Evolutionary conservation across 331 rosid genomes (phyloP).

Genomic region (Rosa hybrid): DNA sequence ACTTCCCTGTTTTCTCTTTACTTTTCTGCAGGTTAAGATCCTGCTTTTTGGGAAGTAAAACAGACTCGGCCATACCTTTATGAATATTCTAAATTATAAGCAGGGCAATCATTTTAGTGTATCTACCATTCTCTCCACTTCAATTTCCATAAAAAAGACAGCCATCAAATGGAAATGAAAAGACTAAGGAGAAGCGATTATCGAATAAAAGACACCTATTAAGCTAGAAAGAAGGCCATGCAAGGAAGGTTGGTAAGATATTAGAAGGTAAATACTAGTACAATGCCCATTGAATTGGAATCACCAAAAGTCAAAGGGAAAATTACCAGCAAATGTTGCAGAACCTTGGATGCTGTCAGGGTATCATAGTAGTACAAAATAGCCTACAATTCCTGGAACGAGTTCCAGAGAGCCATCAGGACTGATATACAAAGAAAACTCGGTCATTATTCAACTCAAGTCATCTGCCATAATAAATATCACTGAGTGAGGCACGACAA

Average conservation of each 20-base stretch:
- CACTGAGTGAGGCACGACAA: neutral
- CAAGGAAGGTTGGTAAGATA: conserved; percentile 55
- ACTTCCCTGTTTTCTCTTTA: neutral
- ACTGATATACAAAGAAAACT: conserved; percentile 26
- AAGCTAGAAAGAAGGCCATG: conserved; percentile 34
- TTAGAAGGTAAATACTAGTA: conserved; percentile 44
- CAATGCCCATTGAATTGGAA: conserved; percentile 53
- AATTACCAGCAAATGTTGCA: conserved; percentile 53
- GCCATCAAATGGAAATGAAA: neutral
- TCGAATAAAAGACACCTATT: neutral
- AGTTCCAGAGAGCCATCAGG: conserved; percentile 24
- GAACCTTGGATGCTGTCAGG: conserved; percentile 52
- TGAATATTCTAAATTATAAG: neutral
- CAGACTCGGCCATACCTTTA: neutral
- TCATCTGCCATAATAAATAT: neutral
- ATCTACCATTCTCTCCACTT: neutral
- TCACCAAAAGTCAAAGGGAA: conserved; percentile 48
- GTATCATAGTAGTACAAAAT: conserved; percentile 46
- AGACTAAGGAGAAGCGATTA: neutral
- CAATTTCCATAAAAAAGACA: neutral
- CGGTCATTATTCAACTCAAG: neutral
- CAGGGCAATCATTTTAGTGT: neutral
- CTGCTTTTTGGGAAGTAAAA: neutral
- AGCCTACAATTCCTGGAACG: conserved; percentile 36
- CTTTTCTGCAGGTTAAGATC: neutral